phyloP scores from a whole-genome alignment of 129 eudicot species.

The Chrysanthemum seticuspe region DNA sequence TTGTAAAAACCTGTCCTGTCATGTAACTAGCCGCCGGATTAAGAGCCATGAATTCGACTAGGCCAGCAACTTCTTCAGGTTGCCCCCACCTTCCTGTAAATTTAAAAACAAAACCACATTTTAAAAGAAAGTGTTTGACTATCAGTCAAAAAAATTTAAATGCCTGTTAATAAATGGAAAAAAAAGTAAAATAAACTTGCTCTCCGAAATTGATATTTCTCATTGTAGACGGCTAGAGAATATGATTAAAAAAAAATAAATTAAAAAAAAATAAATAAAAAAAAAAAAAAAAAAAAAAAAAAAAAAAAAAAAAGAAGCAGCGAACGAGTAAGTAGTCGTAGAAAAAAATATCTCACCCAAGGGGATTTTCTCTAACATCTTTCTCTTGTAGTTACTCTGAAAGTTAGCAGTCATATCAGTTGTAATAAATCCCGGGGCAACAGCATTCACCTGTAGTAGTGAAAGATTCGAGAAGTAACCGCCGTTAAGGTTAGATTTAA shows the following conservation, averaged over 20 bases:
- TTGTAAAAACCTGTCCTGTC: slow-evolving; percentile 80
- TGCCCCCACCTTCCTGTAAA: slow-evolving; percentile 73
- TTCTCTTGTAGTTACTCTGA: slow-evolving; percentile 60
- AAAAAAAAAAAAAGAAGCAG: no score
- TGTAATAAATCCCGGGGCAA: slow-evolving; percentile 92
- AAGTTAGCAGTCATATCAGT: slow-evolving; percentile 87
- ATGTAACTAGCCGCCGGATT: slow-evolving; percentile 88
- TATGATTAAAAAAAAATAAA: no score
- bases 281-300: no score
- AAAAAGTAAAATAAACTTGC: no score
- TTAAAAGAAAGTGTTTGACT: not conserved
- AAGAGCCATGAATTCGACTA: slow-evolving; percentile 90
- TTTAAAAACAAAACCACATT: not conserved
- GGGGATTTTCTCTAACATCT: slow-evolving; percentile 62
- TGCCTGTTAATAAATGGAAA: no score
- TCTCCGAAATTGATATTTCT: no score
- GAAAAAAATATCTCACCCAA: slow-evolving; percentile 44
- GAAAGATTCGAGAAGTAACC: not conserved
- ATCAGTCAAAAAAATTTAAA: no score
- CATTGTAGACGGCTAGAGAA: no score
- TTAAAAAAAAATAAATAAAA: no score
- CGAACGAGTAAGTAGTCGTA: no score
- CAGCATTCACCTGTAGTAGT: slow-evolving; percentile 69
- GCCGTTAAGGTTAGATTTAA: no score
- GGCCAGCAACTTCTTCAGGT: slow-evolving; percentile 95